Conservation (phyloP, 2,329 filamentous ascomycete species). For the Aspergillus neotritici region DNA sequence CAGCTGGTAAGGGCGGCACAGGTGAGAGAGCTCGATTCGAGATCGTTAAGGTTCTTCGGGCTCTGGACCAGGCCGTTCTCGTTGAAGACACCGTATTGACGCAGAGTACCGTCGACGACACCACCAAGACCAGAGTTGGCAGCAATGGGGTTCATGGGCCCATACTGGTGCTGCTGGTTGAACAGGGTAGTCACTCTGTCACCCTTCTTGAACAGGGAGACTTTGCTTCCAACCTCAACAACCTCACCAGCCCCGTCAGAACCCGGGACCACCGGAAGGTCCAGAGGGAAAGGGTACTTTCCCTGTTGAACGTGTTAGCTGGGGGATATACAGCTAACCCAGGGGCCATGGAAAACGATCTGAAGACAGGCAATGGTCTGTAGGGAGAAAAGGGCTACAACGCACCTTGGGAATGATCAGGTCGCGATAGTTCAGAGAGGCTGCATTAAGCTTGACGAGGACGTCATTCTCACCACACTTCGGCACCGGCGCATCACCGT, state of each 20-base stretch:
- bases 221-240: slow-evolving; percentile 49
- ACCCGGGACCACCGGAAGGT: slow-evolving; percentile 28
- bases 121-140: slow-evolving; percentile 60
- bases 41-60: slow-evolving; percentile 51
- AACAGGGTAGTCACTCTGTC: slow-evolving; percentile 56
- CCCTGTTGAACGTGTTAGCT: slow-evolving; percentile 19
- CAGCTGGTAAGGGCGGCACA: slow-evolving; percentile 61
- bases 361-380: neutral
- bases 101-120: slow-evolving; percentile 60
- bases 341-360: neutral
- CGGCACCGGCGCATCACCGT: slow-evolving; percentile 51
- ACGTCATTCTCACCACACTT: slow-evolving; percentile 64
- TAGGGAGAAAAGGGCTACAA: slow-evolving; percentile 35
- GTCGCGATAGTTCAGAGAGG: slow-evolving; percentile 48
- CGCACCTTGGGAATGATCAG: slow-evolving; percentile 43
- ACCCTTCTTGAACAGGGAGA: slow-evolving; percentile 52
- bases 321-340: too few species aligned
- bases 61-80: slow-evolving; percentile 62
- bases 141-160: slow-evolving; percentile 38
- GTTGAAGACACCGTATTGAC: slow-evolving; percentile 61
- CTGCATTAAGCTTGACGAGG: slow-evolving; percentile 58
- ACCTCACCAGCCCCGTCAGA: slow-evolving; percentile 43
- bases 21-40: slow-evolving; percentile 53
- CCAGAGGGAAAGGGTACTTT: slow-evolving; percentile 28
- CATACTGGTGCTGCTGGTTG: slow-evolving; percentile 53